Base-by-base conservation (phyloP, 345 rosid species). In the Lepidium africanum region DNA sequence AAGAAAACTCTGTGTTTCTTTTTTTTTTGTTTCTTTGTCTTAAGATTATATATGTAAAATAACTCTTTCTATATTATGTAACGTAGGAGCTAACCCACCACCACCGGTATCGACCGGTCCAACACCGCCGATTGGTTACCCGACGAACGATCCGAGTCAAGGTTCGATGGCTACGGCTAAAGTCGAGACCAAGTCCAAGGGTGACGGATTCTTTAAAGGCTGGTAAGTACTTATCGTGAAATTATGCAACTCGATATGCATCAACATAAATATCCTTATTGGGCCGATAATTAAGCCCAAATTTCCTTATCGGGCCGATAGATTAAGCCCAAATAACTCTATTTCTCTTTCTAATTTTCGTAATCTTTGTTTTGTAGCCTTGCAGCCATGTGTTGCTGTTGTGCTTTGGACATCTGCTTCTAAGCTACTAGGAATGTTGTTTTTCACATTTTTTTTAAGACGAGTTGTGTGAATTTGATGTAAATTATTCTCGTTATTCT, bases 321-420 rank as follows among this genome's bases (percentile, higher is more conserved):
- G 5, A 11, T 9, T 42, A 19, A 36, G 6, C 46, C 46, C 23
- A 19, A n/a, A 30, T 13, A 19, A 9, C 2, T 14, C 1, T 10
- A n/a, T 5, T 9, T 46, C 3, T 15, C 4, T 10, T 72, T 27
- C 2, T 43, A 42, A 9, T 13, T 36, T 37, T 0, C 10, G 49
- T 71, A 17, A 36, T 16, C 25, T 59, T 33, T 71, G 38, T 16
- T 39, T 50, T 73, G 37, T 37, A 73, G 77, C 66, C 77, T 73
- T 51, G 77, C 72, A 2, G 78, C 78, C 15, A 59, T 74, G 73
- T 74, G 78, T 60, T 74, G 78, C 45, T 74, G 78, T 67, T 74
- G 78, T 30, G 78, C 73, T 36, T 2, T 74, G 30, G 78, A 74
- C 58, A 54, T 61, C 13, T 74, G 78, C 62, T 66, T 73, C 46